phyloP scores from a whole-genome alignment of 768 basidiomycete genomes.

The Dictyophora rubrovolvata region DNA sequence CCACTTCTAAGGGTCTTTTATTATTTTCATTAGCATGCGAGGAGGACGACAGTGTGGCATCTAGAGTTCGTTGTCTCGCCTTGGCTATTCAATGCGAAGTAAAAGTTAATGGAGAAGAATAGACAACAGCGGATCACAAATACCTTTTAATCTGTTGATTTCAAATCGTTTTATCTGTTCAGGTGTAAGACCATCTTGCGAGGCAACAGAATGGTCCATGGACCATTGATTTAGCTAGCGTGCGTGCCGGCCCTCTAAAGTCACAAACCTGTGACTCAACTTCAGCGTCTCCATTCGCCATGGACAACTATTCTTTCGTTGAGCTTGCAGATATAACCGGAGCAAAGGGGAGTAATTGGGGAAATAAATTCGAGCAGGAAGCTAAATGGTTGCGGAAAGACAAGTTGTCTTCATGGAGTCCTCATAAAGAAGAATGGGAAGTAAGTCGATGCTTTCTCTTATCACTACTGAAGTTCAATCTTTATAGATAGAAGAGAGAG shows the following conservation, averaged over 20 bases:
- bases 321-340: constrained; percentile 47
- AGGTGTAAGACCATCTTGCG: constrained; percentile 36
- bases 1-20: constrained; percentile 59
- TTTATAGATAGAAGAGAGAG: constrained; percentile 66
- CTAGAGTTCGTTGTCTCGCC: constrained; percentile 57
- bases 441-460: constrained; percentile 29
- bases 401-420: constrained; percentile 78
- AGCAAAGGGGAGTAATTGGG: constrained; percentile 68
- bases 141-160: constrained; percentile 71
- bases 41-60: constrained; percentile 39
- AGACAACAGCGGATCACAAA: background rate
- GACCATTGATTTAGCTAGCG: background rate
- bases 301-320: constrained; percentile 40
- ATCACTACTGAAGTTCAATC: background rate
- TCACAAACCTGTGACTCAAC: background rate
- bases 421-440: constrained; percentile 80
- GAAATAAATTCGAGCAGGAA: constrained; percentile 63
- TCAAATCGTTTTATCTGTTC: constrained; percentile 67
- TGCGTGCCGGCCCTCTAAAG: background rate
- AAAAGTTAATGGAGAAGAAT: background rate
- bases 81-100: constrained; percentile 37
- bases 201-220: background rate
- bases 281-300: background rate
- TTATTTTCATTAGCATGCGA: constrained; percentile 48
- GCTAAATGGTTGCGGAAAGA: constrained; percentile 75